Evolutionary conservation across 2,329 filamentous ascomycete species (phyloP).

Genomic region (Endocalyx cinctus): DNA sequence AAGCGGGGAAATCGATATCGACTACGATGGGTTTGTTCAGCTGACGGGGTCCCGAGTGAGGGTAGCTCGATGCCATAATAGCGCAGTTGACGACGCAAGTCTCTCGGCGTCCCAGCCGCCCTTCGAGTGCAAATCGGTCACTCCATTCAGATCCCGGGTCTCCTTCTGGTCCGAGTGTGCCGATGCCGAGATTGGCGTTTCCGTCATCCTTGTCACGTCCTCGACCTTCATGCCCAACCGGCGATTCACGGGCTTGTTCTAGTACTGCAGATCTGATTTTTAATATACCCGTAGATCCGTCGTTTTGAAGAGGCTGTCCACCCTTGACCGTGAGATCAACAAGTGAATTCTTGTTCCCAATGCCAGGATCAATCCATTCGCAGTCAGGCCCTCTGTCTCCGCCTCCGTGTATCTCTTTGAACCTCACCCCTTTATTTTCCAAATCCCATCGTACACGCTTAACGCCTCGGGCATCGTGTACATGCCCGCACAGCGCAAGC

Average conservation of each 20-base stretch:
- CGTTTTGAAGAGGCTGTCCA: conserved; percentile 40
- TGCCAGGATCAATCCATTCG: conserved; percentile 28
- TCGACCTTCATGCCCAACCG: neutral
- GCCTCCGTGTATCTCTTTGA: conserved; percentile 34
- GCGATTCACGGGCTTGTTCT: too few species aligned
- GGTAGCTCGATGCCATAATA: conserved; percentile 64
- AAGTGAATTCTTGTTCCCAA: conserved; percentile 51
- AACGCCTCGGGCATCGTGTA: conserved; percentile 63
- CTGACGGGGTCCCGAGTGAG: conserved; percentile 53
- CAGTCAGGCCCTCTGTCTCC: neutral
- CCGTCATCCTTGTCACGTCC: conserved; percentile 1
- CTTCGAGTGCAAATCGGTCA: conserved; percentile 35
- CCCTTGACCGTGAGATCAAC: conserved; percentile 53
- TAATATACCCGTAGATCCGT: conserved; percentile 29
- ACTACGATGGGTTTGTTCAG: conserved; percentile 82
- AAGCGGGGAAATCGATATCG: conserved; percentile 67
- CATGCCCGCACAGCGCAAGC: conserved; percentile 67
- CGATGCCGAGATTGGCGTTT: conserved; percentile 19
- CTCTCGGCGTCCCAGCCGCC: conserved; percentile 50
- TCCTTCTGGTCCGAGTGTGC: conserved; percentile 36
- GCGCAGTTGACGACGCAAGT: conserved; percentile 80
- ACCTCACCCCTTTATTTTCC: conserved; percentile 31
- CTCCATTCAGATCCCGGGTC: conserved; percentile 35
- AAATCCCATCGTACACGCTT: conserved; percentile 59
- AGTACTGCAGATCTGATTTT: too few species aligned